These are phyloP conservation scores for Saccharomycopsis sp. DNA, from an alignment of 805 yeast genomes.

Conservation along the genomic window DNA sequence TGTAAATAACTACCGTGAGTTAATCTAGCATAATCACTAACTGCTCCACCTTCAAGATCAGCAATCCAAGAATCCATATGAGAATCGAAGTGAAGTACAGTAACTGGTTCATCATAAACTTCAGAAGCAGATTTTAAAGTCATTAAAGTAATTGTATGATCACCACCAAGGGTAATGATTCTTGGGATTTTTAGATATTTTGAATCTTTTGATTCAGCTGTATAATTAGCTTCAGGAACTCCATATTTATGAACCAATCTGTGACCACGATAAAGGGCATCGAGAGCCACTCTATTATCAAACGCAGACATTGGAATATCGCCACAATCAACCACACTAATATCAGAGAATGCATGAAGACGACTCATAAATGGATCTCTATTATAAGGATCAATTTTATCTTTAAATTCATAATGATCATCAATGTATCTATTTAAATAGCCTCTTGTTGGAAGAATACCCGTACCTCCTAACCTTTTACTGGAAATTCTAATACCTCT, in stretches of 20 bases:
- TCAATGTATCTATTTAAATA: constrained; percentile 5
- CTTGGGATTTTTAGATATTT: constrained; percentile 24
- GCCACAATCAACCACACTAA: constrained; percentile 44
- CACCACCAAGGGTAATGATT: constrained; percentile 49
- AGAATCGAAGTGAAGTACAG: constrained; percentile 55
- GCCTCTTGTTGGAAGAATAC: constrained; percentile 10
- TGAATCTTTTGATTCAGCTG: constrained; percentile 10
- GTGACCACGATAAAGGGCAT: constrained; percentile 45
- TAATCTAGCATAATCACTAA: constrained; percentile 39
- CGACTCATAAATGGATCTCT: constrained; percentile 17
- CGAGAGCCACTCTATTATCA: constrained; percentile 44
- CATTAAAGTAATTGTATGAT: constrained; percentile 47
- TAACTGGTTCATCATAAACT: constrained; percentile 41
- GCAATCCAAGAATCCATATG: constrained; percentile 67
- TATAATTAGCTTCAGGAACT: constrained; percentile 19
- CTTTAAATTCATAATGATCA: not conserved
- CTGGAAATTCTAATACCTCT: constrained; percentile 58
- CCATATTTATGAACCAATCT: constrained; percentile 35
- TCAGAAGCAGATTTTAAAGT: constrained; percentile 42
- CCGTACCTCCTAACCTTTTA: constrained; percentile 26
- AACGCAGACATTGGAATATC: constrained; percentile 52
- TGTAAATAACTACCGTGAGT: constrained; percentile 63
- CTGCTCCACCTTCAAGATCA: constrained; percentile 39
- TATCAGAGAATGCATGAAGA: constrained; percentile 34
- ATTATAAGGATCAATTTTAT: not conserved